Percentiles rank a stretch among this genome's conserved stretches.
These are phyloP conservation scores for Penicillium ucsense DNA, from an alignment of 495 filamentous ascomycete genomes.

Conservation along the genomic window DNA sequence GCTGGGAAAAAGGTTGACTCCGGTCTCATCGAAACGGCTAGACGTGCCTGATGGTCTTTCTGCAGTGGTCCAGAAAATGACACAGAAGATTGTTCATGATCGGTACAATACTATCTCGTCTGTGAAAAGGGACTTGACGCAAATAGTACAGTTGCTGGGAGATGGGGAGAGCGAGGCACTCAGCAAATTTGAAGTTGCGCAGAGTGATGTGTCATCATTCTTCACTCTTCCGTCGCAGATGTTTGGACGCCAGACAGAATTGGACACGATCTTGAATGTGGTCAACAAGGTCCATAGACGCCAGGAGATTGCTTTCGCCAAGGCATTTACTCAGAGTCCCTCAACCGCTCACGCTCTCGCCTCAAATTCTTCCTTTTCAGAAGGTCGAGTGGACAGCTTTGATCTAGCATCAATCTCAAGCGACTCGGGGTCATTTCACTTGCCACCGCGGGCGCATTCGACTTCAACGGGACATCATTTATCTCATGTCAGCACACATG, in stretches of 20 bases:
- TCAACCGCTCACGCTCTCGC: slow-evolving; percentile 37
- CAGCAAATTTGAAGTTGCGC: slow-evolving; percentile 59
- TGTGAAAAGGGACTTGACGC: slow-evolving; percentile 62
- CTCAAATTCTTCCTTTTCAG: slow-evolving; percentile 49
- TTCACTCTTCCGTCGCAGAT: slow-evolving; percentile 73
- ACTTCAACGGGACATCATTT: slow-evolving; percentile 23
- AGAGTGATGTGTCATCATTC: slow-evolving; percentile 74
- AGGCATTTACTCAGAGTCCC: slow-evolving; percentile 27
- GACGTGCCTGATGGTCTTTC: slow-evolving; percentile 75
- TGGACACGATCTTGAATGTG: slow-evolving; percentile 54
- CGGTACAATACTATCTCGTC: slow-evolving; percentile 79
- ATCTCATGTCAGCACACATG: slow-evolving; percentile 24
- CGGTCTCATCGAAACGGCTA: slow-evolving; percentile 60
- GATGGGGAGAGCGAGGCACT: slow-evolving; percentile 64
- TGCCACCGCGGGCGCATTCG: slow-evolving; percentile 32
- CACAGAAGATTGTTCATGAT: slow-evolving; percentile 71
- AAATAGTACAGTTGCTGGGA: slow-evolving; percentile 59
- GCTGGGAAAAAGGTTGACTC: slow-evolving; percentile 62
- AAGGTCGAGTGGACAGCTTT: slow-evolving; percentile 43
- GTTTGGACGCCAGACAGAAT: slow-evolving; percentile 68
- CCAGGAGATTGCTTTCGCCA: slow-evolving; percentile 42
- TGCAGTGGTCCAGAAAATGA: slow-evolving; percentile 80
- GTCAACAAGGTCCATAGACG: slow-evolving; percentile 61
- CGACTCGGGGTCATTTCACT: slow-evolving; percentile 44
- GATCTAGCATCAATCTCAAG: slow-evolving; percentile 39